Evolutionary conservation across 2,329 filamentous ascomycete species (phyloP), one percentile per base, ranked within the genome.

Genomic region (Penicillium oxalicum): DNA sequence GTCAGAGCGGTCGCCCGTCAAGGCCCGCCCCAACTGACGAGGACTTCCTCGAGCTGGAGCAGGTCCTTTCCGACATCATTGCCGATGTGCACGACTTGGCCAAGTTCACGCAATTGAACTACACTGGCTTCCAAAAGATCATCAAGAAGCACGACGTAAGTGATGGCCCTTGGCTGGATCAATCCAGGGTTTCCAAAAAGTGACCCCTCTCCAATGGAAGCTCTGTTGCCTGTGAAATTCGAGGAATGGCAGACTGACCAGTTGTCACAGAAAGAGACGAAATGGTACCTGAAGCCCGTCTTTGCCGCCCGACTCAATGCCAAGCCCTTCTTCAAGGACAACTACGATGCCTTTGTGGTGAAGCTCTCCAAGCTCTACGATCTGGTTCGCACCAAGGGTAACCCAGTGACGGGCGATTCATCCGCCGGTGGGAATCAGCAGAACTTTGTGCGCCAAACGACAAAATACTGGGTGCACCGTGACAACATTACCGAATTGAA

Each of bases 81-180:
- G 93, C 93, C 60, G 91, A 98, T 65, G 93, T 98, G 24, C 91
- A 98, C 71, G 93, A 98, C 64, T 79, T 98, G 51, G 91, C 93
- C 69, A 97, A 97, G 73, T 98, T 95, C 68, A 94, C 95, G 5
- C 91, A 96, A 74, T 75, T 98, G 66, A 98, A 98, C 73, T 98
- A 98, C 67, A 97, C 91, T 0, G 93, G 93, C 4, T 98, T 98
- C 69, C 94, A 96, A 76, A 98, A 98, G 78, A 98, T 98, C 56
- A 95, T 98, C 72, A 98, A 98, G 79, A 98, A 98, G 78, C 93
- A 98, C 70, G 93, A 96, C 74, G 88, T 91, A 71, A 60, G 86
- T 74, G 40, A 48, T 34, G 18, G 12, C 4, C 40, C 28, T 25
- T 27, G 33, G 44, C 32, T 9, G 5, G 2, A 13, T 6, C 18